phyloP scores from a whole-genome alignment of 345 rosid genomes.

The Corchorus olitorius region DNA sequence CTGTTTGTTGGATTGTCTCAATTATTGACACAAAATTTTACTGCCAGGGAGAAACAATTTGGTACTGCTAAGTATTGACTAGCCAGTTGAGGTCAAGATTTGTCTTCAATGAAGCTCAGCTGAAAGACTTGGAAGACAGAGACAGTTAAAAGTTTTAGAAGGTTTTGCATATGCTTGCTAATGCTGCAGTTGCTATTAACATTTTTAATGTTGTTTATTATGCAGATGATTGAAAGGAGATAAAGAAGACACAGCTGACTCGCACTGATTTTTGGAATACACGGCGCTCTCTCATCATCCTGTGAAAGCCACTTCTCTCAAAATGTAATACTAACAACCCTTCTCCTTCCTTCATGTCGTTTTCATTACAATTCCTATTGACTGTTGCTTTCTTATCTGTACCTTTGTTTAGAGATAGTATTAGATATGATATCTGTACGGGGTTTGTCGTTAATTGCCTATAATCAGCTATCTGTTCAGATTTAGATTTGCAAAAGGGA shows the following conservation, averaged over 20 bases:
- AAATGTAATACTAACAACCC: not conserved
- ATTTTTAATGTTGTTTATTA: not conserved
- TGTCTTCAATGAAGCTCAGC: not conserved
- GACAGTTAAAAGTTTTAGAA: not conserved
- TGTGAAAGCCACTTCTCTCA: slow-evolving; percentile 14
- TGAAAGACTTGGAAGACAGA: not conserved
- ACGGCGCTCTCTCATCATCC: not conserved
- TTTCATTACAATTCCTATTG: not conserved
- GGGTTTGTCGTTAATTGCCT: not conserved
- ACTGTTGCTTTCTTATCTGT: slow-evolving; percentile 1
- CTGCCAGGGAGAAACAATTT: not conserved
- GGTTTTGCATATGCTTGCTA: not conserved
- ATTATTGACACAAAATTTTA: not conserved
- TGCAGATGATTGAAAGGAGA: not conserved
- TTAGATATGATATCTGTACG: not conserved
- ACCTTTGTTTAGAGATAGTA: not conserved
- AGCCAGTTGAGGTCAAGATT: not conserved
- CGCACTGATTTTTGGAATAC: not conserved
- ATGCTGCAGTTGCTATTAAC: not conserved
- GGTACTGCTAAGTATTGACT: not conserved
- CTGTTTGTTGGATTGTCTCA: not conserved
- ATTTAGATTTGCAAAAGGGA: not conserved
- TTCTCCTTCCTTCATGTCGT: not conserved
- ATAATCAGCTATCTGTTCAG: slow-evolving; percentile 6
- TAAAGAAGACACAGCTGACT: not conserved